Percentiles rank a stretch among this genome's conserved stretches.
Conservation (phyloP, 108 stramenopile genomes). For the Conticribra weissflogii region DNA sequence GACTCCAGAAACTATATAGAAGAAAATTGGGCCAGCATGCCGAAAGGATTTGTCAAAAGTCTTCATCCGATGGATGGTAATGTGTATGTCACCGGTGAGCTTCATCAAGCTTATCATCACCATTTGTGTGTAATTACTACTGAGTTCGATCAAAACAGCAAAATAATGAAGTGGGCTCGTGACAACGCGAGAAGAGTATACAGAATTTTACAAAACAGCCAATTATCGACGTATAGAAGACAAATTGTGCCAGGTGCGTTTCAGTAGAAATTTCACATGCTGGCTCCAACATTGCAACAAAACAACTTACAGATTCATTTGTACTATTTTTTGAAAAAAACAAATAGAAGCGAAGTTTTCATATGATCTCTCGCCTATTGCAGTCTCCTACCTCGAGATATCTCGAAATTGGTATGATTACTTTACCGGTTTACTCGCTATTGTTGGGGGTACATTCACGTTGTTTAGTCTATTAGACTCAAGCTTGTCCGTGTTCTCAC, state of each 20-base stretch:
- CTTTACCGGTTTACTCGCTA: constrained; percentile 90
- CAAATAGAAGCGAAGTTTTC: constrained; percentile 75
- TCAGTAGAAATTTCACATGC: background rate
- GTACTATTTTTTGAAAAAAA: no score
- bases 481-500: constrained; percentile 30
- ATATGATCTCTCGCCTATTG: constrained; percentile 88
- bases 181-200: constrained; percentile 38
- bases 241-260: constrained; percentile 54
- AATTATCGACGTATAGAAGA: constrained; percentile 69
- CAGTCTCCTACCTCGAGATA: constrained; percentile 64
- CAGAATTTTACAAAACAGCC: constrained; percentile 72
- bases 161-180: constrained; percentile 19
- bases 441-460: constrained; percentile 96
- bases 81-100: constrained; percentile 65
- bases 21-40: constrained; percentile 10
- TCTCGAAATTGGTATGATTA: constrained; percentile 92
- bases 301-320: no score
- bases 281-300: no score
- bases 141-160: constrained; percentile 48
- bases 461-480: constrained; percentile 90
- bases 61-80: constrained; percentile 84
- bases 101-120: constrained; percentile 95
- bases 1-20: constrained; percentile 21
- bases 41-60: constrained; percentile 51
- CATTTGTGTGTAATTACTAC: constrained; percentile 91